Base-by-base conservation (phyloP, 495 filamentous ascomycete genomes). In the Trichoderma erinaceum region DNA sequence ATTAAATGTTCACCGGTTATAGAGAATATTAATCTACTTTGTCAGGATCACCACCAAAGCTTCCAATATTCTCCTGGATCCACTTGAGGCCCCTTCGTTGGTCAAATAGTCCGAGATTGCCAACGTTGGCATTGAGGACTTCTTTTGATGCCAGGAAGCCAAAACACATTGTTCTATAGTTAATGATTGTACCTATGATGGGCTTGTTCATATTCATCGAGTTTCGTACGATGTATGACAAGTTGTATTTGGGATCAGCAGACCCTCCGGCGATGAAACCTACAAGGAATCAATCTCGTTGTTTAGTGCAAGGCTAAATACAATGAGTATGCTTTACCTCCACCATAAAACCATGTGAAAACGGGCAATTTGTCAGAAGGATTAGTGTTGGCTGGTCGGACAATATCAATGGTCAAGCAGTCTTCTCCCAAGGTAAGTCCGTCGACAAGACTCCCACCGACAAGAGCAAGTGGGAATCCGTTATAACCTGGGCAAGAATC, bases 21-120 rank as follows among this genome's bases (percentile, higher is more conserved):
- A 16, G 43, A 10, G 43, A 46, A 12, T 46, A 46, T 46, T 46
- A n/a, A n/a, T n/a, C n/a, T 46, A 46, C 43, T 5, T 16, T 46
- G 12, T 46, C 18, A 13, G 43, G 43, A 46, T 46, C 43, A 15
- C 43, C 43, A 16, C 43, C 43, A 46, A 46, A 46, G 43, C 43
- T 46, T 18, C 18, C 4, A 16, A 46, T 46, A 46, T 46, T 46
- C 43, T 46, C 43, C 18, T 83, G 78, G 6, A 89, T 74, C 87
- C 87, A 89, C 41, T 86, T 80, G 35, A 89, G 74, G 1, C 83
- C 86, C 13, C 86, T 72, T 27, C 86, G 76, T 69, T 89, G 87
- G 68, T 88, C 87, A 46, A 79, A 73, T 6, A 88, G 76, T 18
- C 85, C 86, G 11, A 88, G 75, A 68, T 89, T 89, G 11, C 83